Evolutionary conservation across 176 grass and related monocot genomes (phyloP), one percentile per base, ranked within the genome.

Genomic region (Oryza meridionalis): DNA sequence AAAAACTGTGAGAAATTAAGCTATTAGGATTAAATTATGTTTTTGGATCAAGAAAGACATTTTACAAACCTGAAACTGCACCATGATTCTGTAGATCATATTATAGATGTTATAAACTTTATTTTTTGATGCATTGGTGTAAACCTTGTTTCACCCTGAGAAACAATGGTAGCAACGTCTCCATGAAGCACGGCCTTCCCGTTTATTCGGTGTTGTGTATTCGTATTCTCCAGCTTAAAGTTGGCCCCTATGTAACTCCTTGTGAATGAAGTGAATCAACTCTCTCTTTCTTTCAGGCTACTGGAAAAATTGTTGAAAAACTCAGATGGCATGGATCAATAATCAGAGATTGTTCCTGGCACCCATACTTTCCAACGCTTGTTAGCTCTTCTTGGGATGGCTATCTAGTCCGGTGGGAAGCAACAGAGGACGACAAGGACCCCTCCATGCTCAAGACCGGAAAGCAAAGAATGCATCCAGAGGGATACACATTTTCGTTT

Each of bases 341-440:
- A 47, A 88, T 94, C 44, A 94, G 92, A 82, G 92, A 92, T 59
- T 94, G 92, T 69, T 88, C 87, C 37, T 94, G 92, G 92, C 90
- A 94, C 59, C 92, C 92, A 0, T 84, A 88, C 53, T 42, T 76
- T 47, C 92, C 90, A n/a, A 85, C 82, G 9, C 90, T 94, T 61
- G 84, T 94, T 21, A 94, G 84, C 75, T 94, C 92, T 50, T 92
- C 92, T n/a, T 94, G 89, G 92, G 92, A 94, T 31, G 85, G 90
- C 19, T 88, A 61, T 33, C 26, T 94, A 15, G 81, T 46, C 11
- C 73, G 81, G 67, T 94, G 92, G 92, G 92, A 94, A 70, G 87
- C 90, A 74, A 84, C 87, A 2, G 84, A 85, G 9, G 47, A 82
- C 0, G 81, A 84, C 53, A 67, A 69, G 2, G 76, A 91, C 73